Evolutionary conservation across 2,329 filamentous ascomycete species (phyloP), one percentile per base, ranked within the genome.

Genomic region (Fonsecaea monophora): DNA sequence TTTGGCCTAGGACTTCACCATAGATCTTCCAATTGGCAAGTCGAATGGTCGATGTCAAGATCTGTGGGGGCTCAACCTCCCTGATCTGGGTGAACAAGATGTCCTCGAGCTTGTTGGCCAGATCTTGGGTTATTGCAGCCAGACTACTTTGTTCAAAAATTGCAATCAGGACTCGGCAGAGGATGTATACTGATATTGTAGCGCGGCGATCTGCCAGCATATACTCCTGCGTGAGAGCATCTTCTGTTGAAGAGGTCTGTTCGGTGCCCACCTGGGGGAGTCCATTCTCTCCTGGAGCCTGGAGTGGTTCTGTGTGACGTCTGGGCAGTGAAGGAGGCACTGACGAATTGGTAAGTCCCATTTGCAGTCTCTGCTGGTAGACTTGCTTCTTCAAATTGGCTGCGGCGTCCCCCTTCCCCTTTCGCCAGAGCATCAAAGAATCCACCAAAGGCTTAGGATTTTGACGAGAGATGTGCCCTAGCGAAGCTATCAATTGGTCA

Each of bases 11-110:
- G 3, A 99, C 83, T 74, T 97, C 92, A 21, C 92, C 90, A 77
- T 97, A 97, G 2, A 99, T 88, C 66, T 92, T 91, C 94, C 94
- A 99, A 74, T 99, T 99, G 13, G 95, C 92, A 79, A 95, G 88
- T 71, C 93, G 92, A 30, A 98, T 82, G 0, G 92, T 89, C 0
- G 93, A 97, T 2, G 77, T 77, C 10, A 79, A 75, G 8, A 89
- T 83, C 74, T 94, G 89, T 7, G 97, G 92, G 0, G 91, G 89
- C 68, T 98, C 94, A 7, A 93, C 90, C 54, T 90, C 91, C 75
- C 94, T 96, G 9, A 99, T 84, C 77, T 98, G 95, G n/a, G 90
- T 90, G 77, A 98, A 99, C 62, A 99, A 97, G 67, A 99, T 96
- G 70, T 90, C 92, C 76, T 98, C 94, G 4, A 99, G 84, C 72